Evolutionary conservation across 2,329 filamentous ascomycete genomes (phyloP), one percentile per base, ranked within the genome.

Genomic region (Trichoderma oligosporum): DNA sequence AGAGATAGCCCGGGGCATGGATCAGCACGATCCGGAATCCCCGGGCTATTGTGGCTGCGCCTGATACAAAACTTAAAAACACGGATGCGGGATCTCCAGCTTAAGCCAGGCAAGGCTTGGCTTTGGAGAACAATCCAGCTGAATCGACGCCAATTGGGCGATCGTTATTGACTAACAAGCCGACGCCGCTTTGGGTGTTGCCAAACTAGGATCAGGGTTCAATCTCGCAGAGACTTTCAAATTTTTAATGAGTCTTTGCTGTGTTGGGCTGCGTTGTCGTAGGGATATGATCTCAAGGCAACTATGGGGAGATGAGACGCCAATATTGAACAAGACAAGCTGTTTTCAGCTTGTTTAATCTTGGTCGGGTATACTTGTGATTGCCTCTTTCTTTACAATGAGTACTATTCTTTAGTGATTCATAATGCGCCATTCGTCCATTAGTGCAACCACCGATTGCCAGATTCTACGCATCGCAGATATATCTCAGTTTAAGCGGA

Each of bases 21-120:
- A 54, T 38, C 39, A 55, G 18, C 51, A 29, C 41, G 51, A 55
- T 29, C 51, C 41, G 41, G 51, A 46, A 29, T 45, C 16, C 16
- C 33, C 51, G 51, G 51, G 22, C 41, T 46, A 22, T 29, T 7
- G 51, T 36, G 41, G 41, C 41, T 35, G 51, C 22, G 22, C 29
- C 22, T 38, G 41, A 31, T n/a, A 20, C 20, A 14, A 36, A 45
- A 22, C 12, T 54, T 36, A 29, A 54, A 31, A n/a, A 36, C 4
- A 36, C 41, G 39, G 24, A 54, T 16, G 16, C 27, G 41, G 31
- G 38, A 22, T 55, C 52, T 55, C 24, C 39, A 55, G 52, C 31
- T 36, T 12, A 5, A 16, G 31, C 24, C 18, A 18, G 47, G 25
- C 9, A n/a, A 8, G 11, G 18, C 14, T 20, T 24, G n/a, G 41